Base-by-base conservation (phyloP, 768 basidiomycete species). In the Boletus vinaceobasis region DNA sequence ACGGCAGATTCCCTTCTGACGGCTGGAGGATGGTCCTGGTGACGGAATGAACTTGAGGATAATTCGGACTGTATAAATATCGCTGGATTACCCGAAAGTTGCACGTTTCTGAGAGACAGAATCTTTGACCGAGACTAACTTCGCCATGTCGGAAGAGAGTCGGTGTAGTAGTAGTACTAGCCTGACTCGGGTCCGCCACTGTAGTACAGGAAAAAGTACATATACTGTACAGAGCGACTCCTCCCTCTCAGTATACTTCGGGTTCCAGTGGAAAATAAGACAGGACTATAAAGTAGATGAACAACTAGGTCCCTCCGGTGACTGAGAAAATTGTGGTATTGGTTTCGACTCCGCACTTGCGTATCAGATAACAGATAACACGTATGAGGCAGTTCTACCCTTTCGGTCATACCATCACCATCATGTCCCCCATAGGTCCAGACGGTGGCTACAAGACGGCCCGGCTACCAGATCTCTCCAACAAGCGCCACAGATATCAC, bases 381-480 rank as follows among this genome's bases (percentile, higher is more conserved):
- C 32, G 6, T 15, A 19, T 26, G 23, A n/a, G n/a, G n/a, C n/a
- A n/a, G n/a, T n/a, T n/a, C n/a, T n/a, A n/a, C n/a, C n/a, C n/a
- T n/a, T n/a, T n/a, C n/a, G n/a, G n/a, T n/a, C n/a, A n/a, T n/a
- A n/a, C n/a, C 38, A 27, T 2, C 7, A 32, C 11, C 33, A 32
- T 43, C 23, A 50, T 58, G 56, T 58, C 45, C 10, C 43, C 55
- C 3, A 31, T 40, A 37, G 36, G 36, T 26, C 10, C 11, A 0
- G 14, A 13, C 27, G 27, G 15, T 23, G 29, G 17, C 57, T 59
- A 58, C 39, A 37, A 11, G 5, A 15, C 15, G 26, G 23, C 55
- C 19, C 60, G 47, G n/a, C 33, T 65, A n/a, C 65, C 66, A 29
- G 53, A 65, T 19, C 29, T 65, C 27, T 67, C 65, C 32, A 50